These are phyloP conservation scores for Pestalotiopsis sp. DNA, from an alignment of 2,329 filamentous ascomycete species.

Conservation along the genomic window DNA sequence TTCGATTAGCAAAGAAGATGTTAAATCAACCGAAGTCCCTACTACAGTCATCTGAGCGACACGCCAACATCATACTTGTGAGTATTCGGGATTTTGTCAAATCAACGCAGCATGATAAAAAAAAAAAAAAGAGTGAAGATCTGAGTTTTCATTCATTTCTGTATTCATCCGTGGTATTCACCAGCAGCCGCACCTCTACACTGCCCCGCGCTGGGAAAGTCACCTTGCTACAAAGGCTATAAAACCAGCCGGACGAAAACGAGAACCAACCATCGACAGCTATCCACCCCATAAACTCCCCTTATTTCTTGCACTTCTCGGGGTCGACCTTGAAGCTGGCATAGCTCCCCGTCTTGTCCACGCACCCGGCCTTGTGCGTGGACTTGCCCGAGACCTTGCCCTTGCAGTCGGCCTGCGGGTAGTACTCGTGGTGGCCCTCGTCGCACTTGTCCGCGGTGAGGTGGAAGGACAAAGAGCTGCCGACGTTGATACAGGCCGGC, in stretches of 20 bases:
- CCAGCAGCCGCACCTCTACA: background rate
- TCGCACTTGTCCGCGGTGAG: background rate
- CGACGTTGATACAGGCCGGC: background rate
- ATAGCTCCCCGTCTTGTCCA: background rate
- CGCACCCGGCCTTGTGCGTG: background rate
- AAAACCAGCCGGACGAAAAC: background rate
- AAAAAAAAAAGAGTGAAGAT: too few relatives aligned
- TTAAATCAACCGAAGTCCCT: too few relatives aligned
- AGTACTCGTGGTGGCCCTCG: background rate
- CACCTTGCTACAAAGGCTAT: background rate
- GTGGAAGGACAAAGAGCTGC: background rate
- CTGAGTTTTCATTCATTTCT: too few relatives aligned
- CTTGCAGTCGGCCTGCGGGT: background rate
- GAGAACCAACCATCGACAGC: background rate
- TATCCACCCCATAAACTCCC: background rate
- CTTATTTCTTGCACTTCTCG: background rate
- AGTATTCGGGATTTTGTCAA: too few relatives aligned
- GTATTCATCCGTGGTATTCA: background rate
- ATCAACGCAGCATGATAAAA: too few relatives aligned
- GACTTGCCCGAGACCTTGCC: background rate
- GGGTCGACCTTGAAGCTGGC: background rate
- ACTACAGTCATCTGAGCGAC: too few relatives aligned
- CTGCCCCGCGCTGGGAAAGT: background rate
- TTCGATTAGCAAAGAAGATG: too few relatives aligned
- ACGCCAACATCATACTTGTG: too few relatives aligned